Conservation (phyloP, 768 basidiomycete genomes). For the Tricholoma sp. region DNA sequence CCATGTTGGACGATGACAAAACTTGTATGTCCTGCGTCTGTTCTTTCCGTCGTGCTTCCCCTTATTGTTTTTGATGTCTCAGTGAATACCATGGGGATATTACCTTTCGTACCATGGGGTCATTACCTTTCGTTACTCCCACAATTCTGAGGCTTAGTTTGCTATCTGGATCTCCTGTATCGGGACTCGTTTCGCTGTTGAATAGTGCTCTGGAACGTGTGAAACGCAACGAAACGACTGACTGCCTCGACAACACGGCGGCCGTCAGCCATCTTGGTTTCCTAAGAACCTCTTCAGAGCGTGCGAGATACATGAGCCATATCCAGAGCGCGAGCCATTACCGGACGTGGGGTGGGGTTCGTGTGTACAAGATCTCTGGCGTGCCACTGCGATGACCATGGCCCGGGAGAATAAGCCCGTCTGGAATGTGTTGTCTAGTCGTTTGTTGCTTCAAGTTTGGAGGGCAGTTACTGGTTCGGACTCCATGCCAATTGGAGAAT, state of each 20-base stretch:
- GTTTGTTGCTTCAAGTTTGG: too few relatives aligned
- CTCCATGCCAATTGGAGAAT: too few relatives aligned
- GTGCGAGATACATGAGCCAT: conserved; percentile 31
- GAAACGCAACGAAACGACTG: conserved; percentile 21
- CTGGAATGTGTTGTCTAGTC: conserved; percentile 51
- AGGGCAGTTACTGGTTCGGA: too few relatives aligned
- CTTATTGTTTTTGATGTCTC: not conserved
- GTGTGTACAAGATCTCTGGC: conserved; percentile 56
- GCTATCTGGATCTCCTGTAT: conserved; percentile 21
- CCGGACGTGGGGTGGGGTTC: conserved; percentile 44
- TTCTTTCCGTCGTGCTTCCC: not conserved
- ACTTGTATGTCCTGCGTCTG: conserved; percentile 24
- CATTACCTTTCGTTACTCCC: conserved; percentile 23
- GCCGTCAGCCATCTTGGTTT: conserved; percentile 2
- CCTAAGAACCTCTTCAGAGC: conserved; percentile 18
- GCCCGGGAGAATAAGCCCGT: conserved; percentile 22
- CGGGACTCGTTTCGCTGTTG: conserved; percentile 28
- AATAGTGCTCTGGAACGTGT: conserved; percentile 22
- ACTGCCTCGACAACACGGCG: not conserved
- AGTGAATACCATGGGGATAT: conserved; percentile 9
- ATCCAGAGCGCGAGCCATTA: conserved; percentile 22
- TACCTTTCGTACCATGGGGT: too few relatives aligned
- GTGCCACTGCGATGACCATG: conserved; percentile 40
- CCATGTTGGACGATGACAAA: conserved; percentile 24
- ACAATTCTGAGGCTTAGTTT: conserved; percentile 33